Percentiles rank a stretch among this genome's conserved stretches.
phyloP scores from a whole-genome alignment of 1,284 basidiomycete genomes.

The Puccinia hordei region DNA sequence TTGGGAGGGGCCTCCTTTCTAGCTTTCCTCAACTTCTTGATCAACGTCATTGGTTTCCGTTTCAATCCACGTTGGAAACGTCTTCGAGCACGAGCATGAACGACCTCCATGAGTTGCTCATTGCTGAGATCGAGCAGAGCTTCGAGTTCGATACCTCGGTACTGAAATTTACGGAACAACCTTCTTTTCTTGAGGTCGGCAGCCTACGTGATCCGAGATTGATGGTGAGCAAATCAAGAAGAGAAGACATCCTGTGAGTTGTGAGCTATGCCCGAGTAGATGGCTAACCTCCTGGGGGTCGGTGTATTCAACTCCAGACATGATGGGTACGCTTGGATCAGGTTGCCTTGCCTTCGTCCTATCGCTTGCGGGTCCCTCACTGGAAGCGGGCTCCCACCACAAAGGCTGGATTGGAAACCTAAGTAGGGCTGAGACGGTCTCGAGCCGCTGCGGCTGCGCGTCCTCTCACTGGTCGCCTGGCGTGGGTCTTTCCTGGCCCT shows the following conservation, averaged over 20 bases:
- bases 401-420: neutral
- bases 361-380: slow-evolving; percentile 1
- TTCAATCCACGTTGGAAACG: slow-evolving; percentile 99
- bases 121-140: slow-evolving; percentile 47
- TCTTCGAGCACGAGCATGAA: slow-evolving; percentile 96
- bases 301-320: slow-evolving; percentile 76
- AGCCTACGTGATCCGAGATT: slow-evolving; percentile 17
- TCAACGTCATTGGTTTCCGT: slow-evolving; percentile 96
- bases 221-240: neutral
- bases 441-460: slow-evolving; percentile 39
- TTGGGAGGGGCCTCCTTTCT: slow-evolving; percentile 98
- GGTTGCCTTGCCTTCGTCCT: slow-evolving; percentile 5
- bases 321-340: slow-evolving; percentile 18
- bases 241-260: neutral
- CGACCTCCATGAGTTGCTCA: slow-evolving; percentile 69
- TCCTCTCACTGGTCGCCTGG: neutral
- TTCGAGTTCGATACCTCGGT: slow-evolving; percentile 40
- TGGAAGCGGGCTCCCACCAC: neutral
- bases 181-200: slow-evolving; percentile 45
- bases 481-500: neutral
- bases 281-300: slow-evolving; percentile 69
- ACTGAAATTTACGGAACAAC: slow-evolving; percentile 45
- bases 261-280: neutral
- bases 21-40: slow-evolving; percentile 99
- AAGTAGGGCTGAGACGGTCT: neutral